phyloP scores from a whole-genome alignment of 495 filamentous ascomycete genomes.

The Penicillium turbatum region DNA sequence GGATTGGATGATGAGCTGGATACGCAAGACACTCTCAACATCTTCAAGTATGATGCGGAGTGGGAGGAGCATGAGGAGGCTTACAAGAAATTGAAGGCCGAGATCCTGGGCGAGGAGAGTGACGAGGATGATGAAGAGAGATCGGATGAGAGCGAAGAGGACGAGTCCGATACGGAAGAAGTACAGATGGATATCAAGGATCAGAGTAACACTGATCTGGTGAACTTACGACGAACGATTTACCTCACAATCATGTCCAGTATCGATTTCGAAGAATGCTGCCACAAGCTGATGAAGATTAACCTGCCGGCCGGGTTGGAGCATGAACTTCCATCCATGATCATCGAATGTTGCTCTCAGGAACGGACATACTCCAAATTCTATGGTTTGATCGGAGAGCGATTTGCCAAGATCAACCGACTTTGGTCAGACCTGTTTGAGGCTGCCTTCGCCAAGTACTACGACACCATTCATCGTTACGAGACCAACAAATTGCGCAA shows the following conservation, averaged over 20 bases:
- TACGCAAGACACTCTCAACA: slow-evolving; percentile 78
- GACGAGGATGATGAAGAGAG: slow-evolving; percentile 72
- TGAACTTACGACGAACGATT: slow-evolving; percentile 88
- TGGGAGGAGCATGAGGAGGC: slow-evolving; percentile 89
- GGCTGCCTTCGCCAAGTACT: slow-evolving; percentile 82
- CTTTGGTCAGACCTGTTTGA: slow-evolving; percentile 93
- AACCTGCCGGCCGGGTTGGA: slow-evolving; percentile 85
- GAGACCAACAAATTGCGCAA: slow-evolving; percentile 93
- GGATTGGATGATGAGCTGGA: slow-evolving; percentile 78
- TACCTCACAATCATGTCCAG: slow-evolving; percentile 97
- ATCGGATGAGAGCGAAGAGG: slow-evolving; percentile 66
- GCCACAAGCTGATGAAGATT: slow-evolving; percentile 92
- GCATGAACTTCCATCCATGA: slow-evolving; percentile 87
- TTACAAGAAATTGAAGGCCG: slow-evolving; percentile 83
- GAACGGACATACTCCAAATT: slow-evolving; percentile 96
- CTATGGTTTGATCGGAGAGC: slow-evolving; percentile 88
- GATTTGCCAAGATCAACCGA: slow-evolving; percentile 91
- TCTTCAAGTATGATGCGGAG: slow-evolving; percentile 90
- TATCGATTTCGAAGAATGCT: slow-evolving; percentile 90
- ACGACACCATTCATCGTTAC: slow-evolving; percentile 94
- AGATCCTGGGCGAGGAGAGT: slow-evolving; percentile 89
- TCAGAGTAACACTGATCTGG: slow-evolving; percentile 90
- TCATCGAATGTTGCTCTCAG: slow-evolving; percentile 92
- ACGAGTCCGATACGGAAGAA: slow-evolving; percentile 74
- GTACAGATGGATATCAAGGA: slow-evolving; percentile 89